These are phyloP conservation scores for Cerrena zonata DNA, from an alignment of 1,284 basidiomycete species.

Conservation along the genomic window DNA sequence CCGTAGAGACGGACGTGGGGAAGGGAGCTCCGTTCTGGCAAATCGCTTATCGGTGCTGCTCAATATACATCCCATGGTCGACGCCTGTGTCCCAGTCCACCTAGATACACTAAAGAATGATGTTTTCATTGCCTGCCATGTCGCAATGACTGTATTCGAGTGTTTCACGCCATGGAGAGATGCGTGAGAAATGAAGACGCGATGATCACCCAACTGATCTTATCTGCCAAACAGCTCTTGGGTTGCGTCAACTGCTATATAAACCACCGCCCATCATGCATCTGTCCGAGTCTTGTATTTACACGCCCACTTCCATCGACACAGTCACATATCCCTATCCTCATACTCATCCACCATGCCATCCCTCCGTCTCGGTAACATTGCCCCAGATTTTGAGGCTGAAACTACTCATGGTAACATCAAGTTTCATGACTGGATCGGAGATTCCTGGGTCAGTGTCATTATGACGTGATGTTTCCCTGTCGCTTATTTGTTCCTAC, in stretches of 20 bases:
- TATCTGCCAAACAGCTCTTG: conserved; percentile 4
- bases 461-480: not conserved
- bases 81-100: conserved; percentile 1
- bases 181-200: conserved; percentile 45
- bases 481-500: not conserved
- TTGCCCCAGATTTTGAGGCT: conserved; percentile 79
- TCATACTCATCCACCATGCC: conserved; percentile 26
- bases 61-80: not conserved
- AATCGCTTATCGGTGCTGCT: not conserved
- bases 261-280: conserved; percentile 1
- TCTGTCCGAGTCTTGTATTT: not conserved
- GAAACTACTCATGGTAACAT: conserved; percentile 73
- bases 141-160: conserved; percentile 5
- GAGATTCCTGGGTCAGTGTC: conserved; percentile 73
- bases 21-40: not conserved
- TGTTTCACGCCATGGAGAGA: not conserved
- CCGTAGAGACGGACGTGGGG: too few relatives aligned
- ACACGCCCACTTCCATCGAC: not conserved
- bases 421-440: conserved; percentile 90
- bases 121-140: conserved; percentile 2
- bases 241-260: not conserved
- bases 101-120: not conserved
- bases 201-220: conserved; percentile 27
- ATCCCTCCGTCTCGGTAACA: conserved; percentile 68
- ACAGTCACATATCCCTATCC: not conserved